Percentiles rank a stretch among this genome's conserved stretches.
Evolutionary conservation across 2,329 filamentous ascomycete genomes (phyloP).

Genomic region (Neurospora sp.): DNA sequence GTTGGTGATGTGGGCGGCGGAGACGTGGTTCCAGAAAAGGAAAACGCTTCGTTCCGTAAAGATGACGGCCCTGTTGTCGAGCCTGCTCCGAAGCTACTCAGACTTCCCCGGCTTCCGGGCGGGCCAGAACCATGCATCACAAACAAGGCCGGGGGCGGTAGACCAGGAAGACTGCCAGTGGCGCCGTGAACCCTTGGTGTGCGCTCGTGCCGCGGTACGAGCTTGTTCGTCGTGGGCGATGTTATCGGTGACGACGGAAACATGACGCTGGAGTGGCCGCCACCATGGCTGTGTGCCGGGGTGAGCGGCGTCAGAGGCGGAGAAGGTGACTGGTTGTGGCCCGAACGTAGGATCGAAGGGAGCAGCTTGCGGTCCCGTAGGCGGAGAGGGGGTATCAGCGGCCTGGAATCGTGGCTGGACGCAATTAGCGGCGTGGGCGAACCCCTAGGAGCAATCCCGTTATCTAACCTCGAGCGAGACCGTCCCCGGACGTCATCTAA

Average conservation of each 20-base stretch:
- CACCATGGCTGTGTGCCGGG: slow-evolving; percentile 16
- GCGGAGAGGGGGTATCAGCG: slow-evolving; percentile 35
- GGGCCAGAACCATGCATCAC: slow-evolving; percentile 5
- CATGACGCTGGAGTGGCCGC: not conserved
- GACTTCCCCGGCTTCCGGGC: slow-evolving; percentile 8
- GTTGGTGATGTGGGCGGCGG: slow-evolving; percentile 22
- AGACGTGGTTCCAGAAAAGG: not conserved
- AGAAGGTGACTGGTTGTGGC: slow-evolving; percentile 17
- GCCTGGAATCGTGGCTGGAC: slow-evolving; percentile 18
- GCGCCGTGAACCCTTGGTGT: slow-evolving; percentile 9
- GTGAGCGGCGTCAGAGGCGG: slow-evolving; percentile 22
- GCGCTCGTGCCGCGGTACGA: slow-evolving; percentile 23
- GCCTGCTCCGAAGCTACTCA: slow-evolving; percentile 9
- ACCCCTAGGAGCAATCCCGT: slow-evolving; percentile 18
- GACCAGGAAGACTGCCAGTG: slow-evolving; percentile 5
- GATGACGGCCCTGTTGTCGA: slow-evolving; percentile 10
- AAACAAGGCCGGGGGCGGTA: not conserved
- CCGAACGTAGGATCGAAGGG: slow-evolving; percentile 23
- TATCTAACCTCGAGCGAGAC: slow-evolving; percentile 17
- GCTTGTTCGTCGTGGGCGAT: slow-evolving; percentile 26
- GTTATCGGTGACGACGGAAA: slow-evolving; percentile 31
- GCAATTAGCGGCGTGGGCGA: slow-evolving; percentile 34
- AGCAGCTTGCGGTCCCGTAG: slow-evolving; percentile 37
- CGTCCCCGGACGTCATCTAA: slow-evolving; percentile 9
- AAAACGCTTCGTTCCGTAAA: slow-evolving; percentile 1